A percentile compares a stretch with the other conserved stretches of the same genome.
Evolutionary conservation across 2,329 filamentous ascomycete genomes (phyloP).

Genomic region (Cryphonectria parasitica): DNA sequence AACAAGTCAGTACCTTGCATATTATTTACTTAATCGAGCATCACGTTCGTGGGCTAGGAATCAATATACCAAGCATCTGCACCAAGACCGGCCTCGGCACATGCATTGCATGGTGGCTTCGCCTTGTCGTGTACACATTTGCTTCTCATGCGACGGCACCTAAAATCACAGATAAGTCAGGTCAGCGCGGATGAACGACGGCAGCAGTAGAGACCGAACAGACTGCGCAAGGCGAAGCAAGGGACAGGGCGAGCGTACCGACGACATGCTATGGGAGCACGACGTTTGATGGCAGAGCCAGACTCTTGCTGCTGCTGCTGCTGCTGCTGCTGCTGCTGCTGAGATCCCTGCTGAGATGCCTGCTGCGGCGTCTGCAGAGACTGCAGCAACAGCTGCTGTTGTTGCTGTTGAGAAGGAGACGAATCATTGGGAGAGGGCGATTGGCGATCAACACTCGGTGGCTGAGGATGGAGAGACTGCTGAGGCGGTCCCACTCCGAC

Average conservation of each 20-base stretch:
- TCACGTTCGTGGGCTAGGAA: neutral
- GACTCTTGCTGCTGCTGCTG: slow-evolving; percentile 21
- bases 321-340: slow-evolving; percentile 15
- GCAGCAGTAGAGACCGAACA: neutral
- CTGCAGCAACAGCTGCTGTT: neutral
- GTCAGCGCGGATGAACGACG: slow-evolving; percentile 12
- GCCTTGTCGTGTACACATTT: slow-evolving; percentile 58
- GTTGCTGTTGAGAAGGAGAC: neutral
- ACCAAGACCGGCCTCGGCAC: slow-evolving; percentile 52
- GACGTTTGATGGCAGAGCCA: slow-evolving; percentile 46
- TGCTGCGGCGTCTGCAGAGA: neutral
- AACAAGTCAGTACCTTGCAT: slow-evolving; percentile 15
- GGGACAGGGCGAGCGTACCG: slow-evolving; percentile 44
- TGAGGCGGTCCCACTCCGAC: slow-evolving; percentile 7
- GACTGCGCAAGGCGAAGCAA: slow-evolving; percentile 18
- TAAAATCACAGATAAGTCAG: slow-evolving; percentile 32
- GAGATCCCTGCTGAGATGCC: neutral
- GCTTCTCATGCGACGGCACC: slow-evolving; percentile 60
- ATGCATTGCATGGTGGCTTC: slow-evolving; percentile 55
- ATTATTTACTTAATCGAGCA: neutral
- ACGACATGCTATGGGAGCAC: slow-evolving; percentile 57
- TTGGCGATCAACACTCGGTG: neutral
- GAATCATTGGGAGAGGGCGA: neutral
- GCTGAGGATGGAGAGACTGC: neutral
- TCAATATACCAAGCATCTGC: slow-evolving; percentile 53